Conservation (phyloP, 768 basidiomycete species). For the Chiua virens region DNA sequence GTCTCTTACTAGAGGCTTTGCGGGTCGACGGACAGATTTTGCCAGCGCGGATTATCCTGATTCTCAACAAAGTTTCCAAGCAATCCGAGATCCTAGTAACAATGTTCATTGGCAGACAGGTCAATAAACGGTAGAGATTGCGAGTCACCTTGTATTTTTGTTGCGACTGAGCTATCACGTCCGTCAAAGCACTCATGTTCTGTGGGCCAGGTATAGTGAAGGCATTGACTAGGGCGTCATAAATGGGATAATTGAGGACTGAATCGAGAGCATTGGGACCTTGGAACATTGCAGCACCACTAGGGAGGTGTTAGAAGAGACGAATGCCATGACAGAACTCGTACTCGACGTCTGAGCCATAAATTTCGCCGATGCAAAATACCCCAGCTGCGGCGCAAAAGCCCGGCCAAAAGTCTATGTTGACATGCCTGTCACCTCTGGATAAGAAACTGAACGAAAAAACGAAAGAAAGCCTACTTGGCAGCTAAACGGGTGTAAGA, state of each 20-base stretch:
- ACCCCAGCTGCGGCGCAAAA: conserved; percentile 73
- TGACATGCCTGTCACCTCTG: conserved; percentile 53
- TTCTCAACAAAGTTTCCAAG: conserved; percentile 83
- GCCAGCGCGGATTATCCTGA: conserved; percentile 76
- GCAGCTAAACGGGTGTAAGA: too few relatives aligned
- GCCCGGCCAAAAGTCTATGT: conserved; percentile 70
- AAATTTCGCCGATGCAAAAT: conserved; percentile 85
- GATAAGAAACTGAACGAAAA: conserved; percentile 16
- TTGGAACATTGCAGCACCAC: conserved; percentile 58
- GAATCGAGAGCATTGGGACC: conserved; percentile 63
- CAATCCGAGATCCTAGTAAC: conserved; percentile 20
- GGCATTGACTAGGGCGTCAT: conserved; percentile 58
- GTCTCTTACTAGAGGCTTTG: conserved; percentile 54
- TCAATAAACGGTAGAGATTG: background rate
- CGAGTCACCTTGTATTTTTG: conserved; percentile 46
- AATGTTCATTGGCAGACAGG: background rate
- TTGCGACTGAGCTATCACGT: conserved; percentile 54
- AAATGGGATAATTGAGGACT: conserved; percentile 71
- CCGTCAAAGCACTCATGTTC: conserved; percentile 58
- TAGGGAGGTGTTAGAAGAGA: conserved; percentile 30
- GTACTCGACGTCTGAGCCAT: conserved; percentile 38
- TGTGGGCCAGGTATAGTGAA: conserved; percentile 70
- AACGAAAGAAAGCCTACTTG: too few relatives aligned
- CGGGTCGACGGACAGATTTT: conserved; percentile 61
- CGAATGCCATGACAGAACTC: too few relatives aligned